phyloP scores from a whole-genome alignment of 73 alveolate species.

The Stentor roeselii region DNA sequence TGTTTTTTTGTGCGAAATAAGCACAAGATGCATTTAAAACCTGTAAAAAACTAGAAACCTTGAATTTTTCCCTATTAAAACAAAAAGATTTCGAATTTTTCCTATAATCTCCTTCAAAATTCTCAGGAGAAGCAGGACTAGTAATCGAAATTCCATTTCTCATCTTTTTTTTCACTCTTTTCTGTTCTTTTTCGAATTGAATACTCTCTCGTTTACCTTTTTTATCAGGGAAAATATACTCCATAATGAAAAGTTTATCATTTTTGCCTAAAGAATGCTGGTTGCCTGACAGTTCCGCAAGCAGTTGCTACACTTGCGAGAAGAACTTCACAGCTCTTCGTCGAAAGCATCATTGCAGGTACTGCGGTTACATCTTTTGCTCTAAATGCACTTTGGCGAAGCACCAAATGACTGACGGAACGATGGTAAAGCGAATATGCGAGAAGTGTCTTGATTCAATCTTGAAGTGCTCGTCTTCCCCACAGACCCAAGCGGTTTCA shows the following conservation, averaged over 20 bases:
- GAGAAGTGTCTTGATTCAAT: not conserved
- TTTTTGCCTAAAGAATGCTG: constrained; percentile 24
- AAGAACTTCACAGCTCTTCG: constrained; percentile 5
- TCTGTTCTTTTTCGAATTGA: too few species aligned
- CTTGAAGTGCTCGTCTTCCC: not conserved
- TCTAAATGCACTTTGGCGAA: constrained; percentile 15
- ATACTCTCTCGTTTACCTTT: too few species aligned
- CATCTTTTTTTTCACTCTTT: too few species aligned
- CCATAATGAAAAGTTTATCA: not conserved
- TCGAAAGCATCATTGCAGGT: constrained; percentile 27
- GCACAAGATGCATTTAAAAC: not conserved
- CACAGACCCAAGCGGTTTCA: not conserved
- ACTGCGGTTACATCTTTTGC: constrained; percentile 17
- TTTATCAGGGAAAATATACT: too few species aligned
- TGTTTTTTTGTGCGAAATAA: not conserved
- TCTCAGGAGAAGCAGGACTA: too few species aligned
- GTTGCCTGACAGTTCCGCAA: constrained; percentile 10
- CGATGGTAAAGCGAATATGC: not conserved
- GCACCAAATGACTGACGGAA: not conserved
- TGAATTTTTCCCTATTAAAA: not conserved
- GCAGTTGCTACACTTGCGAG: not conserved
- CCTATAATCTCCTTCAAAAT: too few species aligned
- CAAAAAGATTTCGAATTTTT: too few species aligned
- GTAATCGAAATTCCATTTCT: too few species aligned
- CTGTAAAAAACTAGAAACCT: not conserved